Evolutionary conservation across 2,329 filamentous ascomycete genomes (phyloP).

Genomic region (Apiospora phragmitis): DNA sequence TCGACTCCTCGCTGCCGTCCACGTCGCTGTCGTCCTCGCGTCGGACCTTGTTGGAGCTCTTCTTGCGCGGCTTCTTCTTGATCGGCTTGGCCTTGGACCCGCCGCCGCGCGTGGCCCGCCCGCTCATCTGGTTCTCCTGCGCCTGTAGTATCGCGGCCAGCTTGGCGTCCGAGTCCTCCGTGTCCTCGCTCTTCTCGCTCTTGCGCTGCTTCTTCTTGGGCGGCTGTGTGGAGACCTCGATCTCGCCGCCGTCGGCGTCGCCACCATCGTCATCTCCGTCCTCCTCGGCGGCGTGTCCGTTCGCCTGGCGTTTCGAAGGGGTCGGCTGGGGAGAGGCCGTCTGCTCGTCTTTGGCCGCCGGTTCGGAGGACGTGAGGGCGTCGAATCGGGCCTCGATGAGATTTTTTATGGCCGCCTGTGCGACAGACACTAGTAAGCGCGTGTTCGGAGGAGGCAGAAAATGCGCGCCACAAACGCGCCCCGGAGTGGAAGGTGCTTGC

Average conservation of each 20-base stretch:
- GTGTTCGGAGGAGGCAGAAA: conserved; percentile 7
- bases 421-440: background rate
- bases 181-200: conserved; percentile 47
- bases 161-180: conserved; percentile 78
- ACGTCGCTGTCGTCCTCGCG: conserved; percentile 79
- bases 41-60: conserved; percentile 73
- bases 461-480: background rate
- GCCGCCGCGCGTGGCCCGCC: conserved; percentile 75
- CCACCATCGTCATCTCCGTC: conserved; percentile 28
- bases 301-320: conserved; percentile 22
- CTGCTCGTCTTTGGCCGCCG: conserved; percentile 18
- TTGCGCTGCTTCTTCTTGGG: conserved; percentile 67
- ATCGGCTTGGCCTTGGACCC: conserved; percentile 50
- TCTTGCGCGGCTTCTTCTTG: conserved; percentile 74
- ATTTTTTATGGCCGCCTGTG: conserved; percentile 66
- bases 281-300: conserved; percentile 30
- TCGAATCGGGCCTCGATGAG: conserved; percentile 77
- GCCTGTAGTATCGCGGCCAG: conserved; percentile 88
- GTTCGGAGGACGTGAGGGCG: conserved; percentile 49
- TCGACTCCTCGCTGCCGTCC: conserved; percentile 59
- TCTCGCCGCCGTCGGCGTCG: conserved; percentile 39
- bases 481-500: background rate
- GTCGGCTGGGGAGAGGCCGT: conserved; percentile 21
- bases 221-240: conserved; percentile 49
- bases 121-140: conserved; percentile 76